These are phyloP conservation scores for Hypoxylon trugodes DNA, from an alignment of 495 filamentous ascomycete genomes.

Conservation along the genomic window DNA sequence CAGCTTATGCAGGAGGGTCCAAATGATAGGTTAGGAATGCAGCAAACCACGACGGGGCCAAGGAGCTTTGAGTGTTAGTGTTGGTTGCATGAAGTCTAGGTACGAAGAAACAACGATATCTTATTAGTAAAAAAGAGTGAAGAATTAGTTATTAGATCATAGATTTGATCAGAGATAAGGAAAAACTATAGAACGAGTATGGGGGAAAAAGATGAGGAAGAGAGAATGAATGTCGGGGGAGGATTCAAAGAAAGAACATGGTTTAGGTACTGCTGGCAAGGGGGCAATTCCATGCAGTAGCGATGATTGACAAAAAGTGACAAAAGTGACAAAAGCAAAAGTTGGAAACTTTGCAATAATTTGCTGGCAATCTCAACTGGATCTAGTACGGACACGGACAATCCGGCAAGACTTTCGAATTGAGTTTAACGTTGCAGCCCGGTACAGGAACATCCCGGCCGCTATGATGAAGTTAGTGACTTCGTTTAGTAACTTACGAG, in stretches of 20 bases:
- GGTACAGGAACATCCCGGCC: slow-evolving; percentile 21
- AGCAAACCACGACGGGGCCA: slow-evolving; percentile 22
- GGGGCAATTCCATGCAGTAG: slow-evolving; percentile 14
- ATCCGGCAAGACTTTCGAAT: slow-evolving; percentile 28
- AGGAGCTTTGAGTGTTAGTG: too few species aligned
- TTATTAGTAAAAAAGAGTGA: slow-evolving; percentile 5
- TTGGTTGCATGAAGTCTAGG: slow-evolving; percentile 29
- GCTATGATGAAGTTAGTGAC: slow-evolving; percentile 34
- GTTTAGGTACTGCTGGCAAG: slow-evolving; percentile 17
- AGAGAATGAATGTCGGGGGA: slow-evolving; percentile 20
- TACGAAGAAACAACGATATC: neutral
- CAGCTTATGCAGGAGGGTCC: slow-evolving; percentile 22
- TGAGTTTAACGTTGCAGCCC: slow-evolving; percentile 33
- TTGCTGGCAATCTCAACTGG: slow-evolving; percentile 16
- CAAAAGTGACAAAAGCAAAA: slow-evolving; percentile 43
- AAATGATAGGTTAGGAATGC: slow-evolving; percentile 42
- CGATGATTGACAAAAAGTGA: slow-evolving; percentile 36
- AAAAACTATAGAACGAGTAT: neutral
- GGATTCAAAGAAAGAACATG: slow-evolving; percentile 43
- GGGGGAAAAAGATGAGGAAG: neutral
- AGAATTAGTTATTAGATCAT: slow-evolving; percentile 25
- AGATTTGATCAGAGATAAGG: slow-evolving; percentile 26
- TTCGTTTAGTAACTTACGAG: slow-evolving; percentile 20
- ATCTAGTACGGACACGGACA: slow-evolving; percentile 12
- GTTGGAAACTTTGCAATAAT: slow-evolving; percentile 36